Conservation (phyloP, 2,329 filamentous ascomycete species). For the Neocatenulostroma microsporum region DNA sequence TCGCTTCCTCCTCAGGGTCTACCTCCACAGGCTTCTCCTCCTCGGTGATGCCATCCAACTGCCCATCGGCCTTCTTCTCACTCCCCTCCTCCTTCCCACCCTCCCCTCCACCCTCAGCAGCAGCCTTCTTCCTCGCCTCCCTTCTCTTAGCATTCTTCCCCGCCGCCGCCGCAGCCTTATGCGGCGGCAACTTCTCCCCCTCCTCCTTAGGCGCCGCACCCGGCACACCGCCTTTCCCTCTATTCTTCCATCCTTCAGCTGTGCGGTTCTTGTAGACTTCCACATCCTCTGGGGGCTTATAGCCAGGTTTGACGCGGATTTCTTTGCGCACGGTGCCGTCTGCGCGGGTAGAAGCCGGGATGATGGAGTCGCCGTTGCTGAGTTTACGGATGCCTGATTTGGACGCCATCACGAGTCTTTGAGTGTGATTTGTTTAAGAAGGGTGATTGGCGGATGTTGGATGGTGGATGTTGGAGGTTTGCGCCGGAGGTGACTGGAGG, state of each 20-base stretch:
- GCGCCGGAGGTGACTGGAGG: neutral
- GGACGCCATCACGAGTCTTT: no score
- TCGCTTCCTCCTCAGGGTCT: constrained; percentile 68
- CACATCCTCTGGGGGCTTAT: constrained; percentile 88
- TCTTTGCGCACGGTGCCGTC: constrained; percentile 91
- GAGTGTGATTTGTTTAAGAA: constrained; percentile 16
- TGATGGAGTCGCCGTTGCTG: constrained; percentile 71
- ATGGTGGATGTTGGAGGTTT: constrained; percentile 3
- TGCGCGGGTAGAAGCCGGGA: constrained; percentile 75
- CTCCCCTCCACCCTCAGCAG: constrained; percentile 23
- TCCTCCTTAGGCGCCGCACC: constrained; percentile 58
- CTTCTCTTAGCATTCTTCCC: constrained; percentile 83
- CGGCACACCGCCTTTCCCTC: constrained; percentile 61
- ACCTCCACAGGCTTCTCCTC: constrained; percentile 33
- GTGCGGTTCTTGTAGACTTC: constrained; percentile 92
- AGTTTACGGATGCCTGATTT: constrained; percentile 59
- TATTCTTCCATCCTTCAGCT: constrained; percentile 74
- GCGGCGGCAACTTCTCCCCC: constrained; percentile 31
- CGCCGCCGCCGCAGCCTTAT: constrained; percentile 43
- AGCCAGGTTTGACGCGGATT: constrained; percentile 88
- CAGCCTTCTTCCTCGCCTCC: constrained; percentile 54
- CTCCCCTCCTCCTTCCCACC: no score
- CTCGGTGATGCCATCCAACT: neutral
- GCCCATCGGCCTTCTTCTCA: no score
- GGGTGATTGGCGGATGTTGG: constrained; percentile 37